These are phyloP conservation scores for Westerdykella aurantiaca DNA, from an alignment of 2,329 filamentous ascomycete species.

Conservation along the genomic window DNA sequence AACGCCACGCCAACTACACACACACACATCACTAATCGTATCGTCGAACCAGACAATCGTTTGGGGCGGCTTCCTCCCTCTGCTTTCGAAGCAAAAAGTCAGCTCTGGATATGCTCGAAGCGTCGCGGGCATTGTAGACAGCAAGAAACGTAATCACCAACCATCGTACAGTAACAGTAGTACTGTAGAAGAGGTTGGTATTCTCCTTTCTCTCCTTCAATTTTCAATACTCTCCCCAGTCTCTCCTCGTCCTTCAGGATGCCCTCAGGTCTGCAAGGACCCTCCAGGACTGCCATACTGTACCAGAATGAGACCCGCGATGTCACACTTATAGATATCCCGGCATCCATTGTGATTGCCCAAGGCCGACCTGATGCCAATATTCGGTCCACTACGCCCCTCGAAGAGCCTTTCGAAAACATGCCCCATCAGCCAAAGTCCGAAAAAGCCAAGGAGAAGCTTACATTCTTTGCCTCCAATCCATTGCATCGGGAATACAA, in stretches of 20 bases:
- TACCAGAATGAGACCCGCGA: conserved; percentile 49
- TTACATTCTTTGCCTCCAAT: conserved; percentile 27
- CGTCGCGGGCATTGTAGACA: no score
- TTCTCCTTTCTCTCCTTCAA: not conserved
- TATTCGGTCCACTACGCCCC: conserved; percentile 44
- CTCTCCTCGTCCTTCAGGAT: not conserved
- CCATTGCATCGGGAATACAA: conserved; percentile 36
- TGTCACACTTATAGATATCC: conserved; percentile 62
- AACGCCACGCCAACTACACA: not conserved
- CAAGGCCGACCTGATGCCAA: conserved; percentile 49
- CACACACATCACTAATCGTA: no score
- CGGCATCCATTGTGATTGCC: conserved; percentile 61
- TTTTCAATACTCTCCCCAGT: not conserved
- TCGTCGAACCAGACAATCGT: no score
- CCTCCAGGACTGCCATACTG: conserved; percentile 38
- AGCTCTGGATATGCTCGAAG: no score
- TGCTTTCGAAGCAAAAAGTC: no score
- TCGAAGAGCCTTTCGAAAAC: conserved; percentile 46
- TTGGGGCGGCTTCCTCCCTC: no score
- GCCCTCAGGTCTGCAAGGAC: not conserved
- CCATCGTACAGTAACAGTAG: not conserved
- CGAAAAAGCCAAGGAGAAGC: conserved; percentile 39
- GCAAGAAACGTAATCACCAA: not conserved
- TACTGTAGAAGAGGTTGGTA: not conserved
- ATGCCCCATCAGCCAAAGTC: conserved; percentile 50